Conservation (phyloP, 1,139 yeast species). For the Candida neerlandica region DNA sequence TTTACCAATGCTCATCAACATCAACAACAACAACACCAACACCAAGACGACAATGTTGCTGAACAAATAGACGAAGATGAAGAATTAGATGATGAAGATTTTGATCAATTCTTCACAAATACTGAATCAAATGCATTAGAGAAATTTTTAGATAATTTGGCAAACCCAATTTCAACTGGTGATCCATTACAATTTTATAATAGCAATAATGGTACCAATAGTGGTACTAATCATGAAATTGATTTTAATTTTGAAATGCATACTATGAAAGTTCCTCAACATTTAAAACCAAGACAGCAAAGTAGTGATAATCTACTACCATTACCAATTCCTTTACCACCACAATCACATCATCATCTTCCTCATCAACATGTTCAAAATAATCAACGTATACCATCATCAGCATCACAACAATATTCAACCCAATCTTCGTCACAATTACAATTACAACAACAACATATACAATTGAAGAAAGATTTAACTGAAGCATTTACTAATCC, state of each 20-base stretch:
- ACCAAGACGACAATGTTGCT: background rate
- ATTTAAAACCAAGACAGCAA: conserved; percentile 8
- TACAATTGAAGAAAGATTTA: conserved; percentile 32
- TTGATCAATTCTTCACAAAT: conserved; percentile 48
- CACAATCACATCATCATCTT: background rate
- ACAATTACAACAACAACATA: conserved; percentile 17
- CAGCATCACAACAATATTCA: background rate
- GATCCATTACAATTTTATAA: conserved; percentile 39
- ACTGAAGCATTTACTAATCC: conserved; percentile 44
- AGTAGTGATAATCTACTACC: conserved; percentile 1
- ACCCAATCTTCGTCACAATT: background rate
- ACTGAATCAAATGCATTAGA: conserved; percentile 51
- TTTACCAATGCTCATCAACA: background rate
- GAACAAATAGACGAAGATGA: conserved; percentile 12
- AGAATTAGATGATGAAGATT: conserved; percentile 29
- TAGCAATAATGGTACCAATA: background rate
- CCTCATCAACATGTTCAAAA: conserved; percentile 5
- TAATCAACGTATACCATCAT: background rate
- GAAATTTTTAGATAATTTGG: conserved; percentile 46
- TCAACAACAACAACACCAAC: background rate
- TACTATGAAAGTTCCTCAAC: conserved; percentile 29
- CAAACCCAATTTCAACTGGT: conserved; percentile 28
- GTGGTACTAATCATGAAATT: conserved; percentile 15
- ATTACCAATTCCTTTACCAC: conserved; percentile 8
- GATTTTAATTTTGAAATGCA: conserved; percentile 31